Percentiles rank a stretch among this genome's conserved stretches.
phyloP scores from a whole-genome alignment of 1,284 basidiomycete species.

The Grifola frondosa region DNA sequence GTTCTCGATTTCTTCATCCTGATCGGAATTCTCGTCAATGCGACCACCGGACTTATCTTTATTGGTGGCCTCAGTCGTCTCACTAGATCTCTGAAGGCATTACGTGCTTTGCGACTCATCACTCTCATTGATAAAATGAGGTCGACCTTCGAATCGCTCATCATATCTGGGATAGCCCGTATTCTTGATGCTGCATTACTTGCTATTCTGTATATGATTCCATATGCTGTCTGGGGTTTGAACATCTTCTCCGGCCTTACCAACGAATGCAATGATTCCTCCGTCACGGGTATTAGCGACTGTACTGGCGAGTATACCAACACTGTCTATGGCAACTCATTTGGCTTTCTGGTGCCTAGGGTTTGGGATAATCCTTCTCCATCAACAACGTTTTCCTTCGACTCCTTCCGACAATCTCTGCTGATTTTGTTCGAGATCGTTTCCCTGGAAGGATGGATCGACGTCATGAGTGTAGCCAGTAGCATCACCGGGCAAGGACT shows the following conservation, averaged over 20 bases:
- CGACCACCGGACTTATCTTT: conserved; percentile 76
- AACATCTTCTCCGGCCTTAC: conserved; percentile 91
- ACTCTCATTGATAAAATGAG: conserved; percentile 88
- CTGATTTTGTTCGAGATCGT: conserved; percentile 97
- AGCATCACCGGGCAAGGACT: conserved; percentile 69
- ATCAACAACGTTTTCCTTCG: conserved; percentile 89
- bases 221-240: conserved; percentile 96
- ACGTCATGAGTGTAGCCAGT: conserved; percentile 86
- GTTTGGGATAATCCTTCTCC: conserved; percentile 88
- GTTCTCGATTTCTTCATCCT: conserved; percentile 89
- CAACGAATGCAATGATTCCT: conserved; percentile 82
- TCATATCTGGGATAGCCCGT: conserved; percentile 84
- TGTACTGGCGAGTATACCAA: conserved; percentile 81
- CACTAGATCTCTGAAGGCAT: conserved; percentile 86
- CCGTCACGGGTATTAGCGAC: conserved; percentile 53
- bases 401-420: conserved; percentile 82
- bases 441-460: conserved; percentile 94
- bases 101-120: conserved; percentile 88
- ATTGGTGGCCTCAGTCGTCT: conserved; percentile 81
- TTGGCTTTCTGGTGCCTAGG: conserved; percentile 77
- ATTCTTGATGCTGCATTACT: conserved; percentile 91
- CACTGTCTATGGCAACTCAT: conserved; percentile 45
- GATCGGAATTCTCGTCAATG: conserved; percentile 79
- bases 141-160: conserved; percentile 87
- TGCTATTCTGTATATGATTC: conserved; percentile 95